A percentile compares a stretch with the other conserved stretches of the same genome.
Evolutionary conservation across 345 rosid species (phyloP).

Genomic region (Euclidium syriacum): DNA sequence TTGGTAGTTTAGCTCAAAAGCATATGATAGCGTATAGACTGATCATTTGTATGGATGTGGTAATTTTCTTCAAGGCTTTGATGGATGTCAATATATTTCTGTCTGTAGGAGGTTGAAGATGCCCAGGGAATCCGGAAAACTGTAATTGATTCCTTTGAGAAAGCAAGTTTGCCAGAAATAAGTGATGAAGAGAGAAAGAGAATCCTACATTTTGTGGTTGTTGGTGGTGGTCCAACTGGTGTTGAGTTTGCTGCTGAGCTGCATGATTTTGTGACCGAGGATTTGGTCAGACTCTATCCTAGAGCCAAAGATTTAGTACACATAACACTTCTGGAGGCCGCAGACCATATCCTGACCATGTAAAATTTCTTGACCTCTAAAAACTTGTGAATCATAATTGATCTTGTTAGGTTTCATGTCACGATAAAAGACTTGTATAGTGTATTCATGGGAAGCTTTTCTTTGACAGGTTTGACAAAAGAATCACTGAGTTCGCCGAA

Average conservation of each 20-base stretch:
- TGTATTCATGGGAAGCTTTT: background rate
- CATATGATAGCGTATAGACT: background rate
- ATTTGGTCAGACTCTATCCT: slow-evolving; percentile 80
- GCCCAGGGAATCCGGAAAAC: slow-evolving; percentile 83
- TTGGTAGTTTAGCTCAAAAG: background rate
- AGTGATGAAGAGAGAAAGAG: slow-evolving; percentile 83
- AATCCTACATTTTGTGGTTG: slow-evolving; percentile 92
- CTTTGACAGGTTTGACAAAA: slow-evolving; percentile 89
- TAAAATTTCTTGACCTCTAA: slow-evolving; percentile 26
- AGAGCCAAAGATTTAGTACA: slow-evolving; percentile 47
- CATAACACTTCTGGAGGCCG: slow-evolving; percentile 93
- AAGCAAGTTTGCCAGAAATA: slow-evolving; percentile 78
- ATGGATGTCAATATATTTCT: slow-evolving; percentile 2
- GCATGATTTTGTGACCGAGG: slow-evolving; percentile 86
- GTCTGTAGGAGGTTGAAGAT: slow-evolving; percentile 88
- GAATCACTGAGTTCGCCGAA: slow-evolving; percentile 96
- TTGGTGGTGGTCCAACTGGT: slow-evolving; percentile 99
- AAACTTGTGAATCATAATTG: background rate
- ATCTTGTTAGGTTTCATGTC: background rate
- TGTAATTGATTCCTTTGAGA: slow-evolving; percentile 86
- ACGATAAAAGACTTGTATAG: background rate
- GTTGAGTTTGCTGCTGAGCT: slow-evolving; percentile 99
- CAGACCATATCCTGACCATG: slow-evolving; percentile 94
- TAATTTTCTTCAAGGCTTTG: background rate
- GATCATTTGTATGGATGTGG: background rate